Evolutionary conservation across 768 basidiomycete species (phyloP).

Genomic region (Solioccasus polychromus): DNA sequence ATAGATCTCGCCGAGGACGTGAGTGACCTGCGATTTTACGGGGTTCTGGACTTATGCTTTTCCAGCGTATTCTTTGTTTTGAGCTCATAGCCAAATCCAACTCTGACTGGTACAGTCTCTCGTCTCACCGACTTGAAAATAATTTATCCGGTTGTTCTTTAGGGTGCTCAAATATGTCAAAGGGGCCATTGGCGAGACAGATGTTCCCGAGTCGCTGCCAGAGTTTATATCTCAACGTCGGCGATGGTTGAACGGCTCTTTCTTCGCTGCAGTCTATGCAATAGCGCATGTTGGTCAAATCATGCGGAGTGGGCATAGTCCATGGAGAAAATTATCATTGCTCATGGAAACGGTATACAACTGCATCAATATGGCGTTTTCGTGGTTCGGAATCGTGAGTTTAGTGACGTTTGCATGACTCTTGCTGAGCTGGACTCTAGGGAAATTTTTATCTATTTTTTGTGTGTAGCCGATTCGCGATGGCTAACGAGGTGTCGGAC

Average conservation of each 20-base stretch:
- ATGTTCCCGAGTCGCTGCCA: slow-evolving; percentile 88
- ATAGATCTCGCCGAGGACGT: slow-evolving; percentile 89
- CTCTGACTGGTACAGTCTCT: slow-evolving; percentile 63
- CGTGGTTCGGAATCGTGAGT: slow-evolving; percentile 91
- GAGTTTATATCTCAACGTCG: slow-evolving; percentile 93
- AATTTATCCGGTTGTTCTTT: slow-evolving; percentile 15
- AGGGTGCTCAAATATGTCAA: slow-evolving; percentile 98
- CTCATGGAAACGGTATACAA: slow-evolving; percentile 86
- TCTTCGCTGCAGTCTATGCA: slow-evolving; percentile 94
- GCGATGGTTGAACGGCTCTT: slow-evolving; percentile 88
- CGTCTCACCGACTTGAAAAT: background rate
- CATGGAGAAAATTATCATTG: slow-evolving; percentile 67
- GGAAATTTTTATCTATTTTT: slow-evolving; percentile 97
- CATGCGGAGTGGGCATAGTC: slow-evolving; percentile 55
- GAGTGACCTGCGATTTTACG: slow-evolving; percentile 19
- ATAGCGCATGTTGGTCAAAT: slow-evolving; percentile 62
- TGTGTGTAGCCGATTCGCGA: slow-evolving; percentile 42
- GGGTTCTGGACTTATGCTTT: slow-evolving; percentile 5
- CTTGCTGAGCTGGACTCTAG: slow-evolving; percentile 33
- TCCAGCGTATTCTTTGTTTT: slow-evolving; percentile 78
- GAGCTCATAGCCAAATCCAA: slow-evolving; percentile 77
- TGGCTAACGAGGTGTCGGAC: background rate
- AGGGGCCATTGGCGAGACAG: slow-evolving; percentile 88
- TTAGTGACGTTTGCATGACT: background rate
- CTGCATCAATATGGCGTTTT: slow-evolving; percentile 79